Percentiles rank a stretch among this genome's conserved stretches.
Evolutionary conservation across 345 rosid species (phyloP).

Genomic region (Citrus australasica): DNA sequence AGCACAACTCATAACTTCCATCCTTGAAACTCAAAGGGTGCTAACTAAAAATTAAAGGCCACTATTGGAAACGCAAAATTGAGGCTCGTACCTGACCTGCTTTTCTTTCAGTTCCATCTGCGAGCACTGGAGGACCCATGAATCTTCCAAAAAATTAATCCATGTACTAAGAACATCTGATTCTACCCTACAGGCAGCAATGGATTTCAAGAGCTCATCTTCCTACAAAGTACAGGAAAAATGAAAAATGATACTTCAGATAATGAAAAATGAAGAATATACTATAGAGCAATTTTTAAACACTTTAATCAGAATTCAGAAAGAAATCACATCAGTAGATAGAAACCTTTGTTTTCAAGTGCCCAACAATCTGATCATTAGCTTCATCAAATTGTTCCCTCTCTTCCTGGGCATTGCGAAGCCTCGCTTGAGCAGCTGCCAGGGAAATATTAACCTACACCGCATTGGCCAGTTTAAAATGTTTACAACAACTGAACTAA

Average conservation of each 20-base stretch:
- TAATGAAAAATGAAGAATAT: conserved; percentile 2
- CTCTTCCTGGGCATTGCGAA: conserved; percentile 76
- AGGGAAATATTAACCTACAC: conserved; percentile 78
- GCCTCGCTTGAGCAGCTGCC: conserved; percentile 88
- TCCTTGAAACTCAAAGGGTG: neutral
- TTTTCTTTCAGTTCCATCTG: conserved; percentile 67
- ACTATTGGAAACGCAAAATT: conserved; percentile 4
- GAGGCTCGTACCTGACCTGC: conserved; percentile 60
- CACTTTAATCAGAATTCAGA: neutral
- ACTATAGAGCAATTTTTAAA: neutral
- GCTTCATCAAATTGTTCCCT: conserved; percentile 95
- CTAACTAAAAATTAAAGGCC: neutral
- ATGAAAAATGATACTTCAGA: conserved; percentile 2
- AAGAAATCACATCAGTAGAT: conserved; percentile 3
- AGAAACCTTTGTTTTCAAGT: conserved; percentile 73
- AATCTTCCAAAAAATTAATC: conserved; percentile 90
- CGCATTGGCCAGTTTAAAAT: conserved; percentile 4
- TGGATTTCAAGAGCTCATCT: conserved; percentile 78
- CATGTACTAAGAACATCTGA: conserved; percentile 78
- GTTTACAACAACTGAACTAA: conserved; percentile 5
- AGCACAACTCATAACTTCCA: neutral
- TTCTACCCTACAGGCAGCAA: conserved; percentile 71
- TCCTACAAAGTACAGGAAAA: conserved; percentile 43
- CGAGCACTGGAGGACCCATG: conserved; percentile 76
- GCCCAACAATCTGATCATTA: conserved; percentile 78